Conservation (phyloP, 768 basidiomycete genomes). For the Agrocybe praecox region DNA sequence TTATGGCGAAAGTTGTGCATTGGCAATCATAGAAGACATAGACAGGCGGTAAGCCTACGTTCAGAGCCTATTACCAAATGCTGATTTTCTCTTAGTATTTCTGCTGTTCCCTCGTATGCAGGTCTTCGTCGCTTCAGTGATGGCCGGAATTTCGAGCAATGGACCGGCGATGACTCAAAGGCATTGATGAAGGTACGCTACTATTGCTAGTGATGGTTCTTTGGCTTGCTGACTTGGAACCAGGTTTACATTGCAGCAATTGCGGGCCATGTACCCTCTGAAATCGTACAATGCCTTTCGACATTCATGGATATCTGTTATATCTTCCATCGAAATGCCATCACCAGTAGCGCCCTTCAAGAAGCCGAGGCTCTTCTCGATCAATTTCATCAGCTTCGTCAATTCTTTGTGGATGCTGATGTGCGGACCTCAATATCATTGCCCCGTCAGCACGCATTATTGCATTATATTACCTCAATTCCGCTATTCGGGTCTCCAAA, state of each 20-base stretch:
- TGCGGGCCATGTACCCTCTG: conserved; percentile 23
- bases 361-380: conserved; percentile 11
- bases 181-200: conserved; percentile 13
- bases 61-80: conserved; percentile 35
- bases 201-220: too few relatives aligned
- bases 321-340: conserved; percentile 14
- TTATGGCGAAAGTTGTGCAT: conserved; percentile 16
- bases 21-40: conserved; percentile 30
- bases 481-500: conserved; percentile 31
- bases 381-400: conserved; percentile 22
- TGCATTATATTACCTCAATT: conserved; percentile 28
- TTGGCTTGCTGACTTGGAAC: too few relatives aligned
- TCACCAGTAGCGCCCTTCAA: conserved; percentile 18
- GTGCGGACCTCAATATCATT: conserved; percentile 22
- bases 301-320: conserved; percentile 35
- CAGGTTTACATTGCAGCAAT: conserved; percentile 30
- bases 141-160: conserved; percentile 9
- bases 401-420: conserved; percentile 15
- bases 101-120: conserved; percentile 17
- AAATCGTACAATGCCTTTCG: conserved; percentile 24
- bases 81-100: conserved; percentile 23
- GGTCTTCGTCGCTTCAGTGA: conserved; percentile 10
- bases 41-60: conserved; percentile 32
- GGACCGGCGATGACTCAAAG: conserved; percentile 15
- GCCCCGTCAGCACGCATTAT: conserved; percentile 32